phyloP scores from a whole-genome alignment of 176 grass and related monocot genomes.

The Eleusine indica region DNA sequence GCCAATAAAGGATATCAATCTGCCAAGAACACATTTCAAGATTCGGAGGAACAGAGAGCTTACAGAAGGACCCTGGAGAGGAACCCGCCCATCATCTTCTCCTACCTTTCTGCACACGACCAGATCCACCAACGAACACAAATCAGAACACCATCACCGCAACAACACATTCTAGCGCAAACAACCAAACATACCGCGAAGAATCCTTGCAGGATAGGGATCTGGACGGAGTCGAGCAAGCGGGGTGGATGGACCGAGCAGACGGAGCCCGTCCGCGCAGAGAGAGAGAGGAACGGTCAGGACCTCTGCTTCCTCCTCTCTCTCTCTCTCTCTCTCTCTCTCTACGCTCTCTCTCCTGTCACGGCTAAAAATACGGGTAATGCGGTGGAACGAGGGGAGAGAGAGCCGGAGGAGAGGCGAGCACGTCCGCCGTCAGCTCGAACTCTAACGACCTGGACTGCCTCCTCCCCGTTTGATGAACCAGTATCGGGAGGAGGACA shows the following conservation, averaged over 20 bases:
- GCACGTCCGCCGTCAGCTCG: slow-evolving; percentile 57
- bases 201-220: slow-evolving; percentile 31
- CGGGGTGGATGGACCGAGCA: slow-evolving; percentile 11
- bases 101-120: slow-evolving; percentile 33
- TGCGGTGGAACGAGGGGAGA: slow-evolving; percentile 39
- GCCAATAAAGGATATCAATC: slow-evolving; percentile 15
- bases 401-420: slow-evolving; percentile 45
- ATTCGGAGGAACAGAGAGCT: slow-evolving; percentile 41
- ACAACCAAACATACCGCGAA: not conserved
- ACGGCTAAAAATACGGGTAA: slow-evolving; percentile 56
- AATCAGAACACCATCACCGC: slow-evolving; percentile 29
- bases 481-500: not conserved
- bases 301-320: slow-evolving; percentile 15
- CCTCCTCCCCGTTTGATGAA: not conserved
- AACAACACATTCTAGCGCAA: slow-evolving; percentile 5
- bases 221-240: slow-evolving; percentile 28
- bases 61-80: slow-evolving; percentile 80
- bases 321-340: slow-evolving; percentile 9
- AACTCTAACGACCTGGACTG: slow-evolving; percentile 21
- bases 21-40: slow-evolving; percentile 31
- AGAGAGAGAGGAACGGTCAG: slow-evolving; percentile 34
- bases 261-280: slow-evolving; percentile 23
- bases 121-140: slow-evolving; percentile 44
- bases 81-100: slow-evolving; percentile 82
- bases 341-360: not conserved